Evolutionary conservation across 768 basidiomycete species (phyloP), one percentile per base, ranked within the genome.

Genomic region (Suillus weaverae): DNA sequence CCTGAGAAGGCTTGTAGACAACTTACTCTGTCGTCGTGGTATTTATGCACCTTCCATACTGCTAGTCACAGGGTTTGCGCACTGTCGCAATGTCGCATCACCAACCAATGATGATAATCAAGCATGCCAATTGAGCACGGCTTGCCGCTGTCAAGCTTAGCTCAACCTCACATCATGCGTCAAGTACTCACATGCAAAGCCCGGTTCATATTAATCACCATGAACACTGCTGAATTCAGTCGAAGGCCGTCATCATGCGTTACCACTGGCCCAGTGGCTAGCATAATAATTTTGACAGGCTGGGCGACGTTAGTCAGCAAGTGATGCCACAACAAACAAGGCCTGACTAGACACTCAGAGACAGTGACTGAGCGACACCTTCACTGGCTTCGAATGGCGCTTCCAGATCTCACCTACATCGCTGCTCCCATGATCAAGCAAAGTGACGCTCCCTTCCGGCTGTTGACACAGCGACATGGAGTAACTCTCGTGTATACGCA

Each of bases 401-500:
- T 61, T 35, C 69, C 69, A 1, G 69, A 76, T 63, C 67, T 81
- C 64, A 66, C 71, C 30, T 80, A 75, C 63, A 82, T 91, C 61
- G 81, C 88, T 8, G 90, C 90, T 8, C 90, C 90, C 3, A 92
- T 92, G 90, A 84, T 93, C 64, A 87, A 90, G 64, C 91, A 92
- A 71, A 91, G 89, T 33, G 91, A 94, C 68, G 81, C 89, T 0
- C 89, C 91, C 1, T 93, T 92, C 70, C 83, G 91, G 39, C 67
- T 84, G 14, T 81, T 92, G 60, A 84, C 84, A 4, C 81, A 84
- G 62, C 79, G 78, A 65, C 82, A 92, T 74, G 87, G 88, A 22
- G 84, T 89, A 33, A 90, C 90, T 1, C 71, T 87, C 68, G 79
- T 86, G 18, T 92, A 90, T 75, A 90, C 91, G 4, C 91, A 93